These are phyloP conservation scores for Suhomyces chickasaworum DNA, from an alignment of 1,139 yeast species.

Conservation along the genomic window DNA sequence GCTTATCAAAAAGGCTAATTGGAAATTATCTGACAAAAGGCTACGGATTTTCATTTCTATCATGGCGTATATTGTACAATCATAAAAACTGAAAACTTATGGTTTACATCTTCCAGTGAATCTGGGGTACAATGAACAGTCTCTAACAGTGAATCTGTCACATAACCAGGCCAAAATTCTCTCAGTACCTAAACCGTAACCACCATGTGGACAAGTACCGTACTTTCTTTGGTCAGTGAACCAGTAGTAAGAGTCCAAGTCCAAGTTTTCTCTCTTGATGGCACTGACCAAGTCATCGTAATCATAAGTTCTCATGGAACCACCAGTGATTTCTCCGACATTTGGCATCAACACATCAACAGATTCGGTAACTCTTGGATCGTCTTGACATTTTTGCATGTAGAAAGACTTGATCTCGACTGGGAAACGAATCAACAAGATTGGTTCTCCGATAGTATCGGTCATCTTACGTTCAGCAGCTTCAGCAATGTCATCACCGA, in stretches of 20 bases:
- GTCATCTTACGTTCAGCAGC: conserved; percentile 99
- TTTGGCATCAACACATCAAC: conserved; percentile 98
- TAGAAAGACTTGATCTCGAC: conserved; percentile 96
- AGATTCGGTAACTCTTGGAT: conserved; percentile 93
- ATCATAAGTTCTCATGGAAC: conserved; percentile 93
- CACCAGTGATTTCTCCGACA: conserved; percentile 98
- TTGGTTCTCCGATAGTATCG: conserved; percentile 89
- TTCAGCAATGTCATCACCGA: conserved; percentile 99
- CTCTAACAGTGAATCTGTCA: conserved; percentile 96
- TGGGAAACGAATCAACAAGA: conserved; percentile 91
- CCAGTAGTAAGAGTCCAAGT: conserved; percentile 86
- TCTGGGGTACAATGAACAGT: conserved; percentile 96
- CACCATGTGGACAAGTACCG: conserved; percentile 99
- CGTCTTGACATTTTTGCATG: conserved; percentile 92
- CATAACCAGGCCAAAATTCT: conserved; percentile 98
- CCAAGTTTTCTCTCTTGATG: conserved; percentile 87
- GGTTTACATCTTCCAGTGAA: conserved; percentile 98
- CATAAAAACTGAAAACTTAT: conserved; percentile 27
- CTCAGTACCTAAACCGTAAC: conserved; percentile 98
- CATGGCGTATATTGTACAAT: background rate
- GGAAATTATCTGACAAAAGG: too few relatives aligned
- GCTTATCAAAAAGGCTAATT: too few relatives aligned
- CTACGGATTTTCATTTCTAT: background rate
- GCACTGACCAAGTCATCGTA: conserved; percentile 85
- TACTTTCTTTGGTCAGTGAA: conserved; percentile 93